Evolutionary conservation across 257 asterid genomes (phyloP).

Genomic region (Petunia axillaris): DNA sequence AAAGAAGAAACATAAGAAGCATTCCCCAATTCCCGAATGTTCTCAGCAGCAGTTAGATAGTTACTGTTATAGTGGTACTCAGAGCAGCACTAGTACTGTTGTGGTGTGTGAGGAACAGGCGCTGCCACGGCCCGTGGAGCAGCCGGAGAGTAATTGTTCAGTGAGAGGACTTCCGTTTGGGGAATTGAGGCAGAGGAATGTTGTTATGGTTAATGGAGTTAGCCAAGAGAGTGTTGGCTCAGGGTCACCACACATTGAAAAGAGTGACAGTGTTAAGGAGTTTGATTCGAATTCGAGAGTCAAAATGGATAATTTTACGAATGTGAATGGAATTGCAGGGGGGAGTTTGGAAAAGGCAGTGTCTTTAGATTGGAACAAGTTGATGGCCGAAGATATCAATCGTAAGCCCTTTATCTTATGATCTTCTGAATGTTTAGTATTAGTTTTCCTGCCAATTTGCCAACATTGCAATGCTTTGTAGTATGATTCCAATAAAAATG

Average conservation of each 20-base stretch:
- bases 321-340: conserved; percentile 35
- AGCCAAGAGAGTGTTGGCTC: conserved; percentile 43
- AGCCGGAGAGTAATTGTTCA: conserved; percentile 41
- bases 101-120: conserved; percentile 42
- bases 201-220: conserved; percentile 50
- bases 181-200: conserved; percentile 87
- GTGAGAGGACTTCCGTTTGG: conserved; percentile 49
- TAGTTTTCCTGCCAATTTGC: neutral
- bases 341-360: conserved; percentile 67
- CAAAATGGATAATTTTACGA: conserved; percentile 37
- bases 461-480: neutral
- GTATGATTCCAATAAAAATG: neutral
- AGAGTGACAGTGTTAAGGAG: conserved; percentile 34
- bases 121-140: conserved; percentile 34
- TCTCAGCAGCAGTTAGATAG: conserved; percentile 41
- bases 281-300: conserved; percentile 36
- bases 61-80: conserved; percentile 23
- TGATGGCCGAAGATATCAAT: conserved; percentile 67
- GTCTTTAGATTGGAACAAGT: conserved; percentile 81
- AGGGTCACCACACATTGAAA: conserved; percentile 38
- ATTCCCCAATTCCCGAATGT: conserved; percentile 32
- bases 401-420: conserved; percentile 46
- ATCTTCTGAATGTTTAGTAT: neutral
- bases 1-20: conserved; percentile 50
- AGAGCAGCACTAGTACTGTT: conserved; percentile 33